Conservation (phyloP, 2,329 filamentous ascomycete genomes). For the Pseudogymnoascus sp. region DNA sequence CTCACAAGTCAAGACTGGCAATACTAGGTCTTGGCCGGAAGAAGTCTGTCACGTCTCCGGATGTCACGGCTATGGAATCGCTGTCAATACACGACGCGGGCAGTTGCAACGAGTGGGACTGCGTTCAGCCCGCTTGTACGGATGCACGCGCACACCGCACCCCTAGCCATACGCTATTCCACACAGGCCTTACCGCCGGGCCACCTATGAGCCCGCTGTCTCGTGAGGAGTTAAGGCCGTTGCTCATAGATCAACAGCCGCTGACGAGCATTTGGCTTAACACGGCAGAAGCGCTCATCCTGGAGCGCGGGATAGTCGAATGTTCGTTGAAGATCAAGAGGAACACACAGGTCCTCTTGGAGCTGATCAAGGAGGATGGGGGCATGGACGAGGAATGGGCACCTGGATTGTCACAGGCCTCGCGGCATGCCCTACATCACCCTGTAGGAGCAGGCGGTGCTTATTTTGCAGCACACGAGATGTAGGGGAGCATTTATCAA, state of each 20-base stretch:
- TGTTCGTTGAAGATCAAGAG: slow-evolving; percentile 53
- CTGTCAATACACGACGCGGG: slow-evolving; percentile 19
- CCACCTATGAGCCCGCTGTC: slow-evolving; percentile 51
- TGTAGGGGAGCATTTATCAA: slow-evolving; percentile 15
- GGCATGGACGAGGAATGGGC: slow-evolving; percentile 53
- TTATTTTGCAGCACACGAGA: slow-evolving; percentile 8
- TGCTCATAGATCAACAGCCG: slow-evolving; percentile 48
- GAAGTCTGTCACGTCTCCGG: slow-evolving; percentile 34
- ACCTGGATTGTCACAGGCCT: slow-evolving; percentile 14
- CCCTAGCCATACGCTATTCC: slow-evolving; percentile 36
- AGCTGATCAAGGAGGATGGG: slow-evolving; percentile 55
- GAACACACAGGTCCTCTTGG: slow-evolving; percentile 53
- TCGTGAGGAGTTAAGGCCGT: slow-evolving; percentile 39
- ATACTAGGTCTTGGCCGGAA: slow-evolving; percentile 44
- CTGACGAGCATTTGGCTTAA: slow-evolving; percentile 54
- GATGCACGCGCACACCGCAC: slow-evolving; percentile 10
- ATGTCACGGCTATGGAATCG: slow-evolving; percentile 15
- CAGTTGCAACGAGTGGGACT: slow-evolving; percentile 28
- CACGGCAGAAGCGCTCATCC: slow-evolving; percentile 53
- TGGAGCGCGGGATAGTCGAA: slow-evolving; percentile 50
- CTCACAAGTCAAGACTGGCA: slow-evolving; percentile 43
- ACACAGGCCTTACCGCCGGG: slow-evolving; percentile 51
- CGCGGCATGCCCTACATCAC: slow-evolving; percentile 8
- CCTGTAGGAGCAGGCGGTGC: background rate
- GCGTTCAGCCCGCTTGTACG: slow-evolving; percentile 25